These are phyloP conservation scores for Prunus padus DNA, from an alignment of 306 rosid species.

Conservation along the genomic window DNA sequence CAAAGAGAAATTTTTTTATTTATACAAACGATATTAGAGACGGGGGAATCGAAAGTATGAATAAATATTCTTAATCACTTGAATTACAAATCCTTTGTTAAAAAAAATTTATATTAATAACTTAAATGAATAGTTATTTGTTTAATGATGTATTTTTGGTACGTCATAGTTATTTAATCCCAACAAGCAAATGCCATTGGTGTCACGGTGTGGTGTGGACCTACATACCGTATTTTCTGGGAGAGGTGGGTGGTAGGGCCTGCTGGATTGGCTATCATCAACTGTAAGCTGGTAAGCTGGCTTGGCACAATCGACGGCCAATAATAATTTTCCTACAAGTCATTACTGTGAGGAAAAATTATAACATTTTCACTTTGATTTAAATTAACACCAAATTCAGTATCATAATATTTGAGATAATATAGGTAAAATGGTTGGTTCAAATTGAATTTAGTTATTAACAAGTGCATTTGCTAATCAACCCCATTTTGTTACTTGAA, in stretches of 20 bases:
- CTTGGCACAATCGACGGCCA: background rate
- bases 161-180: background rate
- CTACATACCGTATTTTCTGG: constrained; percentile 26
- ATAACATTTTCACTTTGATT: too few relatives aligned
- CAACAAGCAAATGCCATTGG: background rate
- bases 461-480: too few relatives aligned
- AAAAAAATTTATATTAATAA: background rate
- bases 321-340: background rate
- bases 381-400: too few relatives aligned
- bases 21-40: too few relatives aligned
- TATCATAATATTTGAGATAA: too few relatives aligned
- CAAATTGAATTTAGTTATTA: too few relatives aligned
- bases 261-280: constrained; percentile 14
- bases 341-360: background rate
- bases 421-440: too few relatives aligned
- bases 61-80: too few relatives aligned
- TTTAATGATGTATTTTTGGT: background rate
- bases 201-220: constrained; percentile 19
- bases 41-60: too few relatives aligned
- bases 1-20: too few relatives aligned
- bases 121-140: background rate
- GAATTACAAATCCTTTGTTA: too few relatives aligned
- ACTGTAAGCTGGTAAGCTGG: background rate
- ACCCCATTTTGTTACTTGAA: too few relatives aligned
- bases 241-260: constrained; percentile 22